phyloP scores from a whole-genome alignment of 208 protist genomes.

The Vickermania spadyakhi region DNA sequence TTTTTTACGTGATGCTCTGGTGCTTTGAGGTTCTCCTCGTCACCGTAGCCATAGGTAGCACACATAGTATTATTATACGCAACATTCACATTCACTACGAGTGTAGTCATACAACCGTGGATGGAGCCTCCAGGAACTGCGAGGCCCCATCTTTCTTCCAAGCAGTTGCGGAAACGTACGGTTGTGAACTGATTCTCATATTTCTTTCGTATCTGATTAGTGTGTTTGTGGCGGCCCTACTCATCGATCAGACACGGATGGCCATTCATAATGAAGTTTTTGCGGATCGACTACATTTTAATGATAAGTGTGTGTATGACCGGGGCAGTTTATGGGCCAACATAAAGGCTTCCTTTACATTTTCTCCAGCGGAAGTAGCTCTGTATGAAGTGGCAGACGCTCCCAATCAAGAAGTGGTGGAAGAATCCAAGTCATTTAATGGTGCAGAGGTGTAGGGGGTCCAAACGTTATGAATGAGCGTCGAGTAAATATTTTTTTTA shows the following conservation, averaged over 20 bases:
- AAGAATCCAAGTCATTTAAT: no score
- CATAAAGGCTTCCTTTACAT: slow-evolving; percentile 1
- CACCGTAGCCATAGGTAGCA: slow-evolving; percentile 33
- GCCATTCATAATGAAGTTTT: slow-evolving; percentile 61
- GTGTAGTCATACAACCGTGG: neutral
- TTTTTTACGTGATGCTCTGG: slow-evolving; percentile 68
- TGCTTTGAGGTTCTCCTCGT: slow-evolving; percentile 20
- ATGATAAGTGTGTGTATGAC: slow-evolving; percentile 38
- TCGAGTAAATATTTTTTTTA: no score
- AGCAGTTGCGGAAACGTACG: slow-evolving; percentile 52
- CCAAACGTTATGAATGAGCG: no score
- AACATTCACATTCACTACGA: neutral
- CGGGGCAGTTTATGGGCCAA: slow-evolving; percentile 19
- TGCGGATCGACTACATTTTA: slow-evolving; percentile 22
- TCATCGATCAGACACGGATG: slow-evolving; percentile 55
- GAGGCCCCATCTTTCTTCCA: slow-evolving; percentile 11
- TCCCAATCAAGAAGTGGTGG: neutral
- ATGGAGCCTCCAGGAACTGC: neutral
- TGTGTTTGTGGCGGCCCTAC: slow-evolving; percentile 32
- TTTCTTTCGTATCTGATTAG: slow-evolving; percentile 26
- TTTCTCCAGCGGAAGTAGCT: neutral
- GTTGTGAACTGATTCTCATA: slow-evolving; percentile 55
- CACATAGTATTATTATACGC: slow-evolving; percentile 34
- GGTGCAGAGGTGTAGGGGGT: no score
- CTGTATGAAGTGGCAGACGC: neutral